Evolutionary conservation across 805 yeast species (phyloP), one percentile per base, ranked within the genome.

Genomic region (Cyberlindnera galapagoensis): DNA sequence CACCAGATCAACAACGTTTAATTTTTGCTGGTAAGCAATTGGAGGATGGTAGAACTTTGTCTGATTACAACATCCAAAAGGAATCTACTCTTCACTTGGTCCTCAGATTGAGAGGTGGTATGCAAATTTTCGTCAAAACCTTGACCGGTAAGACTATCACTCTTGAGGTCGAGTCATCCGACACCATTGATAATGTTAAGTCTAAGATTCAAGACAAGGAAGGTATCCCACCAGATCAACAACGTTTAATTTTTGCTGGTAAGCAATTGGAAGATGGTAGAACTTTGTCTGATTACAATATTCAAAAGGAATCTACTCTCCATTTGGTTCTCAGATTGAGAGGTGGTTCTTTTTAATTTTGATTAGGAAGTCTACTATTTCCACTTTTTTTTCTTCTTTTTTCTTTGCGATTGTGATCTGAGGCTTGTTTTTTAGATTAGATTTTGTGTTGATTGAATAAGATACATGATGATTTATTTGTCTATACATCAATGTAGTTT

Each of bases 221-320:
- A 69, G 96, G 96, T 63, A 88, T 88, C 54, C 97, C 97, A 66
- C 96, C 97, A 58, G 97, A 88, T 71, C 97, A 88, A 69, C 97
- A 88, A 74, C 83, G 97, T 74, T 80, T 90, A 61, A 88, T 88
- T 20, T 85, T 85, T 56, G 95, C 95, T 52, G 95, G 95, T 73
- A 85, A 85, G 71, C 95, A 85, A 66, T 71, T 85, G 51, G 95
- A 85, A 68, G 95, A 85, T 52, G 95, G 95, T 50, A 81, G 95
- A 71, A 85, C 95, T 32, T 69, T 85, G 46, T 81, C 94, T 32
- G 95, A 85, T 65, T 86, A 85, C 80, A 85, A 85, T 76, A 85
- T 85, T 62, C 95, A 85, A 67, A 85, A 85, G 74, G 95, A 86
- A 67, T 83, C 95, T 37, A 77, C 94, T 30, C 63, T 80, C 18